Evolutionary conservation across 2,329 filamentous ascomycete species (phyloP), one percentile per base, ranked within the genome.

Genomic region (Aspergillus sp.): DNA sequence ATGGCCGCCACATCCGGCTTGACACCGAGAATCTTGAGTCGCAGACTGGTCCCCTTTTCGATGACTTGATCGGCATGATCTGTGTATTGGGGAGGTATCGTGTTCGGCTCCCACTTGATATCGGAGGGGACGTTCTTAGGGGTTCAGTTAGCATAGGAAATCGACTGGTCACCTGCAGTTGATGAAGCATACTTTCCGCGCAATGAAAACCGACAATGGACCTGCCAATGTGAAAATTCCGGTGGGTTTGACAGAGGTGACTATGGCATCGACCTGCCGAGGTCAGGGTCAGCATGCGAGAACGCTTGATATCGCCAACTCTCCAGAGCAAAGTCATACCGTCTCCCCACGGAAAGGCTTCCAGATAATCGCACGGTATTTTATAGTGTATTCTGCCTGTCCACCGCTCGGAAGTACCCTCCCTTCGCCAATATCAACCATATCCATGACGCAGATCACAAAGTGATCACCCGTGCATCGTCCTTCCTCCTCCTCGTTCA

Each of bases 281-380:
- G 26, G 6, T 22, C n/a, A 24, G 47, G 56, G 69, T 73, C 70
- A 73, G 67, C 65, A 69, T 65, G 67, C 61, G 63, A 47, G 60
- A 58, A 32, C 14, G 45, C 51, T 31, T 45, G 16, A 29, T 18
- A 10, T 49, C 12, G 49, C 32, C 46, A 18, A 55, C 62, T 54
- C 54, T 26, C 54, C 62, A 51, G 55, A 60, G 79, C 14, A 42
- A n/a, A 14, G 36, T 7, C 89, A 78, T 87, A 96, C 95, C 76
- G 95, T 96, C 84, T 99, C 95, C 72, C 95, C 94, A 78, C 95
- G 94, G 83, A 98, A 99, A 11, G 95, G 95, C 71, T 94, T 87
- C 94, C 94, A 99, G 59, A 99, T 92, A 61, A 99, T 94, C 55
- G 95, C 95, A 62, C 93, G 91, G 75, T 97, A 99, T 70, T 90